Evolutionary conservation across 768 basidiomycete genomes (phyloP), one percentile per base, ranked within the genome.

Genomic region (Auricularia sp.): DNA sequence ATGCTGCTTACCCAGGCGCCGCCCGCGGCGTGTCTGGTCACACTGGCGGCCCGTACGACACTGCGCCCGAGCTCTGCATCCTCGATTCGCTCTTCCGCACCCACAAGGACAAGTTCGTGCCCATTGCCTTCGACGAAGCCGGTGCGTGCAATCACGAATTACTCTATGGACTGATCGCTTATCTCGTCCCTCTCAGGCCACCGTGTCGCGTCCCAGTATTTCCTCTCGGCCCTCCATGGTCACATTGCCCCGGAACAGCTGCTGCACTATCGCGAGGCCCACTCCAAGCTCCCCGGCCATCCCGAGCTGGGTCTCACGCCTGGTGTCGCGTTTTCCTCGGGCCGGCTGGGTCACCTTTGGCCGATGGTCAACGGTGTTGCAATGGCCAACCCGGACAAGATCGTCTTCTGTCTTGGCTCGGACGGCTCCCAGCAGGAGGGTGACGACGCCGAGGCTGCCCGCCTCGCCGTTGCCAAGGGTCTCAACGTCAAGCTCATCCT

Each of bases 401-500:
- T 82, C 59, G 79, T 92, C 11, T 93, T 93, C 76, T 86, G 87
- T 72, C 81, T 94, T 24, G 92, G 92, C 3, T 94, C 92, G 0
- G 92, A 94, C 72, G 92, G 92, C 8, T 92, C 91, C 3, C 91
- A 94, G 72, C 92, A 94, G 73, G 92, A 94, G 73, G 92, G 92
- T 16, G 89, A 94, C 72, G 91, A 94, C 69, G 92, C 92, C 1
- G 92, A 94, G 72, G 92, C 92, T 16, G 92, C 92, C 14, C 82
- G 92, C 18, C 80, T 94, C 37, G 92, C 92, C 18, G 92, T 92
- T 51, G 92, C 92, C 2, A 86, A 93, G 72, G 75, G 79, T 54
- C 79, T 94, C 69, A 92, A 93, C 73, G 83, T 94, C 74, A 94
- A 94, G 76, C 78, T 94, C 64, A 75, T 94, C 73, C 87, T 94